These are phyloP conservation scores for Colletotrichum horii DNA, from an alignment of 2,329 filamentous ascomycete genomes.

Conservation along the genomic window DNA sequence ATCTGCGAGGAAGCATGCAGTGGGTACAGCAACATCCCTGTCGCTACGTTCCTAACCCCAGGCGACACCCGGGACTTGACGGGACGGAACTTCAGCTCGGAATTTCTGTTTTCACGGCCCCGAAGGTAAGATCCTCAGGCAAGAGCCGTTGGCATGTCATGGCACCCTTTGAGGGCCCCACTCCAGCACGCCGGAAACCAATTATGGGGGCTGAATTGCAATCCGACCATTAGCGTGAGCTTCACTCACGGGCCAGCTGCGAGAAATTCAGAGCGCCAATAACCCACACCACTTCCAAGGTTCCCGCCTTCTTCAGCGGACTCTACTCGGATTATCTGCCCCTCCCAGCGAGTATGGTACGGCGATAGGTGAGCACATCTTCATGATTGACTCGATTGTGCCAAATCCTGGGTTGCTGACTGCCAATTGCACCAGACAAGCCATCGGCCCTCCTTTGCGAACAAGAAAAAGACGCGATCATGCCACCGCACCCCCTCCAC, in stretches of 20 bases:
- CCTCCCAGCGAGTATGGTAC: conserved; percentile 17
- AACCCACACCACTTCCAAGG: not conserved
- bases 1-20: conserved; percentile 8
- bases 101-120: not conserved
- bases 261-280: not conserved
- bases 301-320: not conserved
- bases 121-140: conserved; percentile 4
- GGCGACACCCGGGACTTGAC: not conserved
- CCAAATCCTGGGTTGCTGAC: not conserved
- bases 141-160: not conserved
- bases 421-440: conserved; percentile 7
- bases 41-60: not conserved
- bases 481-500: conserved; percentile 84
- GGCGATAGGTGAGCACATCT: conserved; percentile 13
- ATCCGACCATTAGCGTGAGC: not conserved
- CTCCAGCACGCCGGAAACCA: not conserved
- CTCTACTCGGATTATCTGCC: not conserved
- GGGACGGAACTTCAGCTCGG: not conserved
- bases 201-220: conserved; percentile 7
- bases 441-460: conserved; percentile 2
- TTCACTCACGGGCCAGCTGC: not conserved
- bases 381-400: not conserved
- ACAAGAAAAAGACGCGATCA: conserved; percentile 41
- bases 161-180: not conserved
- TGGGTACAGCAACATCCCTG: not conserved